Percentiles rank a stretch among this genome's conserved stretches.
phyloP scores from a whole-genome alignment of 495 filamentous ascomycete species.

The Hypoxylon intermedium region DNA sequence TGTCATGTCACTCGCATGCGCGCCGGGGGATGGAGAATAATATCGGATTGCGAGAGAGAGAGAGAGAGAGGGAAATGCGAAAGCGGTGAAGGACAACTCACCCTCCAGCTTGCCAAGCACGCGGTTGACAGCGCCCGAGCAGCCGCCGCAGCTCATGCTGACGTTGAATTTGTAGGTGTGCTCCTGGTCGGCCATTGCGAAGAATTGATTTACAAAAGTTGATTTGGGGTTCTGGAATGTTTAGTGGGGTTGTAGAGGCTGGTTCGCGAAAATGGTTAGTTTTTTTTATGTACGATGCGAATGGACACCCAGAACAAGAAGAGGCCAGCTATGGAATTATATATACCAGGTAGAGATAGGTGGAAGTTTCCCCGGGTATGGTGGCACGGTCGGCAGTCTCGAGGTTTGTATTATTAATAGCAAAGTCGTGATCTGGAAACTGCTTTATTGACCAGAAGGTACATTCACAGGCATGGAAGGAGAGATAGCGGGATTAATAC shows the following conservation, averaged over 20 bases:
- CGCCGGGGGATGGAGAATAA: neutral
- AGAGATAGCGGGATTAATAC: slow-evolving; percentile 14
- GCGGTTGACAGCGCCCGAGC: slow-evolving; percentile 74
- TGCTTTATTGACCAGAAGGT: neutral
- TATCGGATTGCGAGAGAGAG: neutral
- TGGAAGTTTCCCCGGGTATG: slow-evolving; percentile 7
- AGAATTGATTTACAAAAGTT: slow-evolving; percentile 1
- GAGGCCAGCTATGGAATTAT: slow-evolving; percentile 22
- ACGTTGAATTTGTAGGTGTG: slow-evolving; percentile 73
- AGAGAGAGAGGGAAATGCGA: neutral
- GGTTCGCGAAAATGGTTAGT: neutral
- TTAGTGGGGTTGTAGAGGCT: slow-evolving; percentile 16
- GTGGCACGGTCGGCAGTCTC: slow-evolving; percentile 24
- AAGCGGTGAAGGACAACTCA: slow-evolving; percentile 47
- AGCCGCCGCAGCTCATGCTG: slow-evolving; percentile 69
- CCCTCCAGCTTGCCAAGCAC: slow-evolving; percentile 95
- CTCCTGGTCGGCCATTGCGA: slow-evolving; percentile 54
- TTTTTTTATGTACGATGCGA: neutral
- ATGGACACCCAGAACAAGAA: neutral
- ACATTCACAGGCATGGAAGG: no score
- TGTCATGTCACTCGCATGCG: no score
- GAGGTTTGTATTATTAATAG: slow-evolving; percentile 36
- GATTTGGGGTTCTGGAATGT: slow-evolving; percentile 1
- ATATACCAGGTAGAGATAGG: neutral
- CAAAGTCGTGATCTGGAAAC: slow-evolving; percentile 10